Base-by-base conservation (phyloP, 1,139 yeast genomes). In the Blastobotrys illinoisensis region DNA sequence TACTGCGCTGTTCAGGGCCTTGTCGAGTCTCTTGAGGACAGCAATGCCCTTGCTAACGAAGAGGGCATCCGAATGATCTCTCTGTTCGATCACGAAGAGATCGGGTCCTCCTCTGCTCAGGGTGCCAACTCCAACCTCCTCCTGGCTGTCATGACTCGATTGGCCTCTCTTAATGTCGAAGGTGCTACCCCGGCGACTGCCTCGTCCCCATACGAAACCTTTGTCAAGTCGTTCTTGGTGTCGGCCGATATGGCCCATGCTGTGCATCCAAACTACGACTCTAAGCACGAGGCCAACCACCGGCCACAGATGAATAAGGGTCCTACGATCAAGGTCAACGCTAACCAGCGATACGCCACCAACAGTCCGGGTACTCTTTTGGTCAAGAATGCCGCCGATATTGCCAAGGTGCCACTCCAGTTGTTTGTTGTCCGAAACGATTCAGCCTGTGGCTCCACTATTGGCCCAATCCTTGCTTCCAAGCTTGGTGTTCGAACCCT, bases 161-260 rank as follows among this genome's bases (percentile, higher is more conserved):
- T 90, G 53, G 79, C 90, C 0, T 72, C 76, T 7, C 67, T 80
- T 18, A 68, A 71, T 11, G 73, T 75, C 32, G 74, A 74, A 51
- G 73, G 72, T 0, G 64, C 69, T 2, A 64, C 63, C 44, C 63
- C 62, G 14, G 51, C 57, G 61, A 71, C 61, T n/a, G 52, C 63
- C 50, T 79, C 81, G 60, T 58, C 59, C 43, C 61, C 65, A 14
- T 79, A 81, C 61, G 85, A 86, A 67, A 73, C 89, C 0, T 80
- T 86, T 72, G 81, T 96, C 13, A 86, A 85, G 67, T 89, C 98
- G 1, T 91, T 93, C 71, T 79, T 93, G 63, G 72, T 93, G 52
- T 91, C 98, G 0, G 89, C 97, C 0, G 99, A 93, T 69, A 93
- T 89, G 84, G 97, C 98, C 1, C 99, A 93, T 67, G 98, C 97